phyloP scores from a whole-genome alignment of 1,284 basidiomycete species.

The Porogramme epimiltina region DNA sequence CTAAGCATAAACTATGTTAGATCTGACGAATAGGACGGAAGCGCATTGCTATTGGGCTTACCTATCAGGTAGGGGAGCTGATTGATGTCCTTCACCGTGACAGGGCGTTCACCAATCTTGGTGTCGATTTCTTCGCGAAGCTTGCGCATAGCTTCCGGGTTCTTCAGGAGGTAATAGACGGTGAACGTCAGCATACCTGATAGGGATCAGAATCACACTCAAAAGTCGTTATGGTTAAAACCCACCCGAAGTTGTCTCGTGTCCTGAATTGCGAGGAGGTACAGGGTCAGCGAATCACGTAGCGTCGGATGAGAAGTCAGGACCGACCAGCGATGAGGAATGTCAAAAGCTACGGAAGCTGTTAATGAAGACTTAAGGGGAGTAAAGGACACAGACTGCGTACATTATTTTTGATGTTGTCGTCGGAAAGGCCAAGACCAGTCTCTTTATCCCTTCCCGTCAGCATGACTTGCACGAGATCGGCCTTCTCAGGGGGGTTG shows the following conservation, averaged over 20 bases:
- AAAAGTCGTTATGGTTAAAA: neutral
- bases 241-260: slow-evolving; percentile 47
- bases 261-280: too few relatives aligned
- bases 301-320: neutral
- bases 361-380: neutral
- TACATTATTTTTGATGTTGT: slow-evolving; percentile 45
- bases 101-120: slow-evolving; percentile 40
- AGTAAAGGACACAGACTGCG: slow-evolving; percentile 1
- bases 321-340: slow-evolving; percentile 49
- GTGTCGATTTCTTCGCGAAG: slow-evolving; percentile 51
- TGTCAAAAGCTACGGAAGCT: slow-evolving; percentile 39
- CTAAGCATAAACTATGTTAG: slow-evolving; percentile 19
- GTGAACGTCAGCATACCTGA: slow-evolving; percentile 40
- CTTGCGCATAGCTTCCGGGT: slow-evolving; percentile 43
- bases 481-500: slow-evolving; percentile 39
- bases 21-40: neutral
- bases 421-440: slow-evolving; percentile 40
- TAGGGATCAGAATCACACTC: neutral
- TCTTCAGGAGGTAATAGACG: slow-evolving; percentile 47
- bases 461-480: slow-evolving; percentile 47
- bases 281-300: neutral
- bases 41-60: slow-evolving; percentile 12
- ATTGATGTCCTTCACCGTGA: slow-evolving; percentile 40
- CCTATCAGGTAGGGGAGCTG: slow-evolving; percentile 47
- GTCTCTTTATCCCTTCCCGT: slow-evolving; percentile 44